Evolutionary conservation across 805 yeast species (phyloP), one percentile per base, ranked within the genome.

Genomic region (Wickerhamomyces kurtzmanii): DNA sequence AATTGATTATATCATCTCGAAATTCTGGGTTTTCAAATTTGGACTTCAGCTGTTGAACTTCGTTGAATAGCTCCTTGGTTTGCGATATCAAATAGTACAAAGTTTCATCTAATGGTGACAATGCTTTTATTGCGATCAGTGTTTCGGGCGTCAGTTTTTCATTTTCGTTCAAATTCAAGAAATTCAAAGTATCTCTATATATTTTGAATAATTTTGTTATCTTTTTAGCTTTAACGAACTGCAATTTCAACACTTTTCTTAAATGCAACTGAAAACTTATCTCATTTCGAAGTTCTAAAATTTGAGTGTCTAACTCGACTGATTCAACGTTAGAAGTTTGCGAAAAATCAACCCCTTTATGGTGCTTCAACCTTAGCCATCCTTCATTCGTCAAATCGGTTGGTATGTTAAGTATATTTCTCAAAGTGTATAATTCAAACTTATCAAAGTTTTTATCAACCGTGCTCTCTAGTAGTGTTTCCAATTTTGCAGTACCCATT

Each of bases 361-460:
- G 91, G 45, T 84, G 91, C 27, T 64, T 65, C 26, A 86, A 55
- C 26, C 78, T 52, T 31, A 87, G 55, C 61, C 71, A 74, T 5
- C 94, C 93, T 9, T 58, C 68, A 4, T 65, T 65, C 1, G 79
- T 62, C 19, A 83, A 57, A 10, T 75, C 80, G 5, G 53, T 53
- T 0, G 95, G 94, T 12, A 87, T 57, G 9, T 67, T 68, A 30
- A 87, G 60, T 9, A 87, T 71, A 47, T 87, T 87, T 44, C 95
- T 57, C 28, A 84, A 55, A 3, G 82, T 69, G 51, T 87, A 87
- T 19, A 85, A 56, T 53, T 87, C 96, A 42, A 83, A 75, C 48
- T 78, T 78, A 50, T 87, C 96, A 49, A 84, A 86, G 47, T 82
- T 82, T 39, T 65, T 65, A 53, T 86, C 94, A 8, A 86, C 79